These are phyloP conservation scores for Aspergillus novoparasiticus DNA, from an alignment of 2,329 filamentous ascomycete species.

Conservation along the genomic window DNA sequence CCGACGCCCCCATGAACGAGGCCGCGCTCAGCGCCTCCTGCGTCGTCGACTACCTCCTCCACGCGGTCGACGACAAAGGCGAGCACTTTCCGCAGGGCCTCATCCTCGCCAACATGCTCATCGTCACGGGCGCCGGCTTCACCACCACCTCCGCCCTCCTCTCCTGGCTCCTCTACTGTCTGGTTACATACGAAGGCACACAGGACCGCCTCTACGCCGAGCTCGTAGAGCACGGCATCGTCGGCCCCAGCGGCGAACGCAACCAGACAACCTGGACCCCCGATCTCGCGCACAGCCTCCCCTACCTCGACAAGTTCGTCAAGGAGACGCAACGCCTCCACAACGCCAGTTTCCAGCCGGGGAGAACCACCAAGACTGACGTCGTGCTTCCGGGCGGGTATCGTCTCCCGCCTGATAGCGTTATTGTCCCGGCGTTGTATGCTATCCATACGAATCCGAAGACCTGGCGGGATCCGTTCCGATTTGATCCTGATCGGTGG, in stretches of 20 bases:
- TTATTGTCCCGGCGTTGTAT: conserved; percentile 57
- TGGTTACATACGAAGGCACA: conserved; percentile 56
- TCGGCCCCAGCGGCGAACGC: conserved; percentile 20
- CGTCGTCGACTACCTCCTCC: conserved; percentile 21
- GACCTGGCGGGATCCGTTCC: conserved; percentile 60
- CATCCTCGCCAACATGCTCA: conserved; percentile 45
- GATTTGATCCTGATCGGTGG: conserved; percentile 65
- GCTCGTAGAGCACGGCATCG: conserved; percentile 51
- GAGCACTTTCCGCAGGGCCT: conserved; percentile 51
- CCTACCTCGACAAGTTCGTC: conserved; percentile 57
- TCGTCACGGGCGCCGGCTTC: conserved; percentile 61
- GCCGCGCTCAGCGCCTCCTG: conserved; percentile 18
- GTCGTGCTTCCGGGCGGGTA: conserved; percentile 64
- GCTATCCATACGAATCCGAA: conserved; percentile 55
- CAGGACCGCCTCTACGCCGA: conserved; percentile 62
- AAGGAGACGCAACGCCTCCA: conserved; percentile 64
- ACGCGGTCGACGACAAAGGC: conserved; percentile 49
- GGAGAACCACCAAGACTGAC: conserved; percentile 58
- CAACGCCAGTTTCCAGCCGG: conserved; percentile 65
- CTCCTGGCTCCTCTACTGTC: conserved; percentile 58
- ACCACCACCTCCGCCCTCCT: conserved; percentile 60
- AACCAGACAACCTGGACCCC: conserved; percentile 47
- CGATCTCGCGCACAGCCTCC: conserved; percentile 38
- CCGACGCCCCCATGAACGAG: conserved; percentile 14
- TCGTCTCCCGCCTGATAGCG: conserved; percentile 53